Evolutionary conservation across 164 flowering plant species (phyloP).

Genomic region (Annona cherimola): DNA sequence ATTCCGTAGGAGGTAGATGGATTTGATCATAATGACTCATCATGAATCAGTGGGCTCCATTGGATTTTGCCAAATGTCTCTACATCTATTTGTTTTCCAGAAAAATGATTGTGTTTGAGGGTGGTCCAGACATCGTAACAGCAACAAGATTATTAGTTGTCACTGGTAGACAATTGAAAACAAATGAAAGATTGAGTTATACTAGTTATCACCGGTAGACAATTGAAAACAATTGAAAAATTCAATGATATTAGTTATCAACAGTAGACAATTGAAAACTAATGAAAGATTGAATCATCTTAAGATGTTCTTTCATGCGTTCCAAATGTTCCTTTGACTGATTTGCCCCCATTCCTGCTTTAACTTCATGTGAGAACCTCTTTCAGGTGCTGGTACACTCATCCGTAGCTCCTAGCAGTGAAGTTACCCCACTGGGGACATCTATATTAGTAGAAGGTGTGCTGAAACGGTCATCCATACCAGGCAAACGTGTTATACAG

Average conservation of each 20-base stretch:
- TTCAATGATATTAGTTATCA: too few relatives aligned
- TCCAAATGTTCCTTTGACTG: background rate
- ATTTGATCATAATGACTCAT: background rate
- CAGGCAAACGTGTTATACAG: constrained; percentile 52
- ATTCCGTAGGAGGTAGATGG: background rate
- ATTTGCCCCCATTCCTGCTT: background rate
- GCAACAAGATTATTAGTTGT: too few relatives aligned
- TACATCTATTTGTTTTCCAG: background rate
- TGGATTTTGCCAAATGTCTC: background rate
- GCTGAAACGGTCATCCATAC: constrained; percentile 31
- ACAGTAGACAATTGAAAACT: too few relatives aligned
- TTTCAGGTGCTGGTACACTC: constrained; percentile 68
- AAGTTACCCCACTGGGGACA: constrained; percentile 59
- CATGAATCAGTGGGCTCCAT: background rate
- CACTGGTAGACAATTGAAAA: too few relatives aligned
- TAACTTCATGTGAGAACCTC: background rate
- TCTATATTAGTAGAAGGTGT: constrained; percentile 76
- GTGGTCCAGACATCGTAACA: too few relatives aligned
- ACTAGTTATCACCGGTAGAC: too few relatives aligned
- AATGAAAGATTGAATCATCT: too few relatives aligned
- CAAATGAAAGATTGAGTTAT: too few relatives aligned
- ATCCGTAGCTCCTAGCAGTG: constrained; percentile 34
- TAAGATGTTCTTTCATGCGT: background rate
- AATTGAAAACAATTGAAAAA: too few relatives aligned
- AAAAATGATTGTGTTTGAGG: background rate